Evolutionary conservation across 345 rosid genomes (phyloP).

Genomic region (Lepidium africanum): DNA sequence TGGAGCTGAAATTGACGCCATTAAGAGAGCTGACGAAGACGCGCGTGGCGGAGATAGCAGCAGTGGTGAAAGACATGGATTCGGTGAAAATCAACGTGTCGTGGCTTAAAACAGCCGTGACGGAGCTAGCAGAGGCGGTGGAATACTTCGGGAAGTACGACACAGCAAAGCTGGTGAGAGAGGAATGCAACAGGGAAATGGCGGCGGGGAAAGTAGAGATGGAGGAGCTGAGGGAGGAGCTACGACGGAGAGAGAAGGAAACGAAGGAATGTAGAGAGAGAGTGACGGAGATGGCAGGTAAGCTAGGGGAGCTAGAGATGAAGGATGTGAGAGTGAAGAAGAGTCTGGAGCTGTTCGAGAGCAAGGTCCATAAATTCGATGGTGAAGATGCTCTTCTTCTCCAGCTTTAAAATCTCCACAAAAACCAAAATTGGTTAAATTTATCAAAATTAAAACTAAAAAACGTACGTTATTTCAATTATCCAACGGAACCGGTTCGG

Average conservation of each 20-base stretch:
- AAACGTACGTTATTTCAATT: no score
- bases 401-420: neutral
- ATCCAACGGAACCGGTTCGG: no score
- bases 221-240: conserved; percentile 37
- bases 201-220: conserved; percentile 13
- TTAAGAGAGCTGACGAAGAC: conserved; percentile 53
- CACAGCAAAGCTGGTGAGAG: conserved; percentile 13
- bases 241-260: conserved; percentile 22
- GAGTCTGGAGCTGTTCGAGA: conserved; percentile 6
- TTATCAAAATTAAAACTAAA: no score
- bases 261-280: conserved; percentile 14
- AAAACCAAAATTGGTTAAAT: no score
- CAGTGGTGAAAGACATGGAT: conserved; percentile 78
- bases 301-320: conserved; percentile 23
- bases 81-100: conserved; percentile 50
- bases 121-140: conserved; percentile 43
- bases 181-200: conserved; percentile 4
- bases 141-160: conserved; percentile 7
- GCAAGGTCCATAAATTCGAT: conserved; percentile 18
- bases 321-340: conserved; percentile 14
- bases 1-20: conserved; percentile 55
- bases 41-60: conserved; percentile 54
- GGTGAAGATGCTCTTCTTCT: conserved; percentile 14
- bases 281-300: conserved; percentile 23
- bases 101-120: conserved; percentile 40